Evolutionary conservation across 2,329 filamentous ascomycete genomes (phyloP).

Genomic region (Trichoderma sp.): DNA sequence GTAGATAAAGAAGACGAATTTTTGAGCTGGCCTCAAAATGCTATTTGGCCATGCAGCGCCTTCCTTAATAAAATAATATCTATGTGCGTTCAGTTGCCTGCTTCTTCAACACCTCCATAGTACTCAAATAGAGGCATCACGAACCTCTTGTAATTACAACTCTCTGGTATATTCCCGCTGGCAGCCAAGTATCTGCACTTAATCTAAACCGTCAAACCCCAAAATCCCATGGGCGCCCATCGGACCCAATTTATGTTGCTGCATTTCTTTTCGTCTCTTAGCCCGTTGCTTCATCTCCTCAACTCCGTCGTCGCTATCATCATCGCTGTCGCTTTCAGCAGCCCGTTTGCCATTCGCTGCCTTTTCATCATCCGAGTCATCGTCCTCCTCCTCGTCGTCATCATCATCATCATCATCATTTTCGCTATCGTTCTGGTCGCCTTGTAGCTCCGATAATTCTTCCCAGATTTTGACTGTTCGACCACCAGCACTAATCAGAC

Average conservation of each 20-base stretch:
- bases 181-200: background rate
- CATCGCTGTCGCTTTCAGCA: slow-evolving; percentile 53
- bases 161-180: background rate
- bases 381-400: slow-evolving; percentile 47
- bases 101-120: background rate
- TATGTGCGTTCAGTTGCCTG: slow-evolving; percentile 5
- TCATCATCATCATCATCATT: slow-evolving; percentile 53
- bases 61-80: background rate
- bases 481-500: slow-evolving; percentile 89
- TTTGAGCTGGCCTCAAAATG: background rate
- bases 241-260: slow-evolving; percentile 50
- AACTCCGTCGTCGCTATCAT: slow-evolving; percentile 38
- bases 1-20: background rate
- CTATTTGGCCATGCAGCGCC: slow-evolving; percentile 1
- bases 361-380: slow-evolving; percentile 52
- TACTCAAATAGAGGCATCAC: background rate
- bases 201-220: slow-evolving; percentile 54
- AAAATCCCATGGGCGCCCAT: slow-evolving; percentile 58
- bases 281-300: slow-evolving; percentile 50
- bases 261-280: slow-evolving; percentile 50
- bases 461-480: slow-evolving; percentile 90
- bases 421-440: slow-evolving; percentile 50
- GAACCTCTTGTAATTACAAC: background rate
- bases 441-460: slow-evolving; percentile 66
- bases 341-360: slow-evolving; percentile 51